Evolutionary conservation across 192 early-diverging fungal genomes (phyloP).

Genomic region (Coemansia sp.): DNA sequence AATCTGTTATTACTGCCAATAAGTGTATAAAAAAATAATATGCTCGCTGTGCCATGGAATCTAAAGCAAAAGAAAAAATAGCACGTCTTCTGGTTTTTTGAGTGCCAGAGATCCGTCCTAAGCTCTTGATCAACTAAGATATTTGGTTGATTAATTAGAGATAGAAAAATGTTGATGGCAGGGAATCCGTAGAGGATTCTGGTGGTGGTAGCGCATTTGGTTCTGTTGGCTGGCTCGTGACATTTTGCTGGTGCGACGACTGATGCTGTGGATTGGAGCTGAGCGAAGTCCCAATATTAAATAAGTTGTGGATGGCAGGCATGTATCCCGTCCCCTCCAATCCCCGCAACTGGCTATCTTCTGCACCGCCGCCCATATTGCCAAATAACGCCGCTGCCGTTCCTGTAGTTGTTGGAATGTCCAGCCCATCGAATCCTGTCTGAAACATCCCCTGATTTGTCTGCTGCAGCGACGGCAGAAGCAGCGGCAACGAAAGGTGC

Average conservation of each 20-base stretch:
- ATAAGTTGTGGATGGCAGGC: constrained; percentile 22
- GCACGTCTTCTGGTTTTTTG: too few relatives aligned
- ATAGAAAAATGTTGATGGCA: constrained; percentile 7
- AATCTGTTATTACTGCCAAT: background rate
- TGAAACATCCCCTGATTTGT: background rate
- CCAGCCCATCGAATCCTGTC: background rate
- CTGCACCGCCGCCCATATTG: constrained; percentile 1
- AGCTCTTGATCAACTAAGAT: background rate
- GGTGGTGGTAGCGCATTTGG: background rate
- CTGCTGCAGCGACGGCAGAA: constrained; percentile 13
- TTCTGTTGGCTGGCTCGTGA: background rate
- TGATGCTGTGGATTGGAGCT: constrained; percentile 3
- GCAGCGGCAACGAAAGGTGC: background rate
- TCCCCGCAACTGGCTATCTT: background rate
- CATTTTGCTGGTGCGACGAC: background rate
- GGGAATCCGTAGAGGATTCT: background rate
- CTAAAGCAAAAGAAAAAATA: too few relatives aligned
- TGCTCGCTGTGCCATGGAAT: too few relatives aligned
- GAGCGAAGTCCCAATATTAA: constrained; percentile 11
- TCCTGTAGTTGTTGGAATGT: background rate
- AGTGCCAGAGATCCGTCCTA: too few relatives aligned
- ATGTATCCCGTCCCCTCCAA: background rate
- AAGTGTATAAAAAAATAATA: constrained; percentile 5
- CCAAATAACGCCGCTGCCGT: constrained; percentile 1
- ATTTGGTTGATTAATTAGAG: background rate